These are phyloP conservation scores for Scedosporium minutisporum DNA, from an alignment of 2,329 filamentous ascomycete genomes.

Conservation along the genomic window DNA sequence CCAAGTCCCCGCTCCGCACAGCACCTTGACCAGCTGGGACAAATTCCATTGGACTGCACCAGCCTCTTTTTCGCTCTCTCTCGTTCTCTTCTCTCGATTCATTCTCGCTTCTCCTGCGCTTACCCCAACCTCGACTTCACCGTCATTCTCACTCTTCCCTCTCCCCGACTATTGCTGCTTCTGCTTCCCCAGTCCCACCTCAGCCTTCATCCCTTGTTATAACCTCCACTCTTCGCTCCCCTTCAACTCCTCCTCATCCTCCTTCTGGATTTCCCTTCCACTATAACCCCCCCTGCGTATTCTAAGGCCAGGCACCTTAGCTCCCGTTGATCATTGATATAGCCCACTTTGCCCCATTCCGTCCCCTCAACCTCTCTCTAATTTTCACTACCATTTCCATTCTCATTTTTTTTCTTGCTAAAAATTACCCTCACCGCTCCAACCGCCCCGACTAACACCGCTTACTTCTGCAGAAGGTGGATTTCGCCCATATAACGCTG, in stretches of 20 bases:
- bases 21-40: too few relatives aligned
- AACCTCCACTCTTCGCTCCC: not conserved
- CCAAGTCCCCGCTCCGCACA: not conserved
- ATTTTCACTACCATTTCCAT: not conserved
- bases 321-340: too few relatives aligned
- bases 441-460: not conserved
- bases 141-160: not conserved
- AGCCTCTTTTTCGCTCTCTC: not conserved
- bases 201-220: not conserved
- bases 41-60: not conserved
- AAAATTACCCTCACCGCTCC: not conserved
- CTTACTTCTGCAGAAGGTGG: not conserved
- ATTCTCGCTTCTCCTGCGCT: slow-evolving; percentile 14
- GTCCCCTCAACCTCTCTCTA: not conserved
- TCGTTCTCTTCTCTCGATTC: not conserved
- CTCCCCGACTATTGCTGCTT: too few relatives aligned
- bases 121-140: not conserved
- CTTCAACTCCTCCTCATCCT: not conserved
- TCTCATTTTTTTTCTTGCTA: not conserved
- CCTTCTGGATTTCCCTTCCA: not conserved
- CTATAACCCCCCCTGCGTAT: not conserved
- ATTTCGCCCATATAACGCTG: not conserved
- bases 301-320: not conserved
- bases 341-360: too few relatives aligned
- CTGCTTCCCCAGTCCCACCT: not conserved